Evolutionary conservation across 768 basidiomycete genomes (phyloP).

Genomic region (Rhodotorula graminis): DNA sequence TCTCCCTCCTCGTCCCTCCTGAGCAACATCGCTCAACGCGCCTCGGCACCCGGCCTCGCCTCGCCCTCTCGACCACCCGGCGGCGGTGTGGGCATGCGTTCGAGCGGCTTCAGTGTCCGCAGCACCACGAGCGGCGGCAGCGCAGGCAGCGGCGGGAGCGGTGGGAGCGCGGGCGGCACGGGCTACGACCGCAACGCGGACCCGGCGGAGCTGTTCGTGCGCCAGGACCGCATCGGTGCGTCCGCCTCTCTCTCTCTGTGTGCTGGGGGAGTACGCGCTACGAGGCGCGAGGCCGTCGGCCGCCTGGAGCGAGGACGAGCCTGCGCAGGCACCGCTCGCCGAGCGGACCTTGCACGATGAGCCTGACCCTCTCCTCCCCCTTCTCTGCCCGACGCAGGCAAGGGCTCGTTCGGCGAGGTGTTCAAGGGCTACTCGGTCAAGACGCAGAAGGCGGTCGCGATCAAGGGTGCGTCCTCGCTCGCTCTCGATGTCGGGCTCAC

Average conservation of each 20-base stretch:
- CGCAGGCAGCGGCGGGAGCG: not conserved
- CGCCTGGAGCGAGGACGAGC: no score
- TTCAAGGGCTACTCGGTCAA: constrained; percentile 97
- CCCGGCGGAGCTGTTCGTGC: constrained; percentile 94
- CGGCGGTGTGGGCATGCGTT: not conserved
- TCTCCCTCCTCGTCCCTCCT: not conserved
- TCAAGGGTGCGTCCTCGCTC: constrained; percentile 56
- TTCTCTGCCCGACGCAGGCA: constrained; percentile 61
- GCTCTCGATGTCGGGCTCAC: not conserved
- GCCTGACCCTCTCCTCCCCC: not conserved
- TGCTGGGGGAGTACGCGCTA: no score
- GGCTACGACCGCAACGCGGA: constrained; percentile 51
- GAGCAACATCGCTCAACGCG: not conserved
- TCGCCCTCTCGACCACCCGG: no score
- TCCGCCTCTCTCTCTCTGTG: constrained; percentile 7
- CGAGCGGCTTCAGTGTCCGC: not conserved
- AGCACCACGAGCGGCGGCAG: not conserved
- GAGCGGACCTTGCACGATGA: not conserved
- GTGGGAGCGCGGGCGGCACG: not conserved
- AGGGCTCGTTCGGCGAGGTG: constrained; percentile 99
- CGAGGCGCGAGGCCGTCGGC: no score
- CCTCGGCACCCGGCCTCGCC: not conserved
- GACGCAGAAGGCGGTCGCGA: constrained; percentile 93
- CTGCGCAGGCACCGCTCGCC: not conserved
- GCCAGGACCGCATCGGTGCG: constrained; percentile 92